phyloP scores from a whole-genome alignment of 805 yeast species.

The Candida silvicultrix region DNA sequence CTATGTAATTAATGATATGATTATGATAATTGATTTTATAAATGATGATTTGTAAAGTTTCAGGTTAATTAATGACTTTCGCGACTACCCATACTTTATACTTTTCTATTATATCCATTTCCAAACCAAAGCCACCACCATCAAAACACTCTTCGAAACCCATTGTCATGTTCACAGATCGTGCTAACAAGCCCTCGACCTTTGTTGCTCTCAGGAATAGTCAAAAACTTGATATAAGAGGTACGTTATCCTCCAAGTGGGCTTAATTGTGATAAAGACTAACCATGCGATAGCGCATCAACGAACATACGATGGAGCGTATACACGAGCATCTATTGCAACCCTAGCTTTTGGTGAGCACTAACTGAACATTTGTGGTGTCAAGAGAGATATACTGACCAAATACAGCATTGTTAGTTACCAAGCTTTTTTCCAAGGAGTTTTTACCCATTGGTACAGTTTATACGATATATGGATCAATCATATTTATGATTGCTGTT shows the following conservation, averaged over 20 bases:
- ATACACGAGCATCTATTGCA: conserved; percentile 66
- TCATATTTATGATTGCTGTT: conserved; percentile 34
- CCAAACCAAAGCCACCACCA: too few relatives aligned
- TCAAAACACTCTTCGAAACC: too few relatives aligned
- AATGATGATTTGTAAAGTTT: not conserved
- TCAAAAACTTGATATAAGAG: conserved; percentile 9
- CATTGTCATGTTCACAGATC: not conserved
- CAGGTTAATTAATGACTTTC: too few relatives aligned
- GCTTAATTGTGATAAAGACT: too few relatives aligned
- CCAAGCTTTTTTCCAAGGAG: conserved; percentile 57
- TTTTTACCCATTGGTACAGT: conserved; percentile 63
- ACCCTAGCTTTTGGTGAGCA: conserved; percentile 50
- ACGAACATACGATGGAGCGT: conserved; percentile 82
- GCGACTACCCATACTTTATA: not conserved
- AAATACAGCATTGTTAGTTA: conserved; percentile 35
- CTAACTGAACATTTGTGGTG: not conserved
- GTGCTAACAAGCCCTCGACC: not conserved
- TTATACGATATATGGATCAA: conserved; percentile 53
- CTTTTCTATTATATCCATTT: too few relatives aligned
- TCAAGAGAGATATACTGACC: too few relatives aligned
- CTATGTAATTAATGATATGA: not conserved
- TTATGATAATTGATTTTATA: not conserved
- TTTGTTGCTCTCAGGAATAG: not conserved
- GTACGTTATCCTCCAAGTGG: not conserved
- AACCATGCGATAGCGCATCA: conserved; percentile 48